Conservation (phyloP, 2,329 filamentous ascomycete species). For the Colletotrichum cordylinicola region DNA sequence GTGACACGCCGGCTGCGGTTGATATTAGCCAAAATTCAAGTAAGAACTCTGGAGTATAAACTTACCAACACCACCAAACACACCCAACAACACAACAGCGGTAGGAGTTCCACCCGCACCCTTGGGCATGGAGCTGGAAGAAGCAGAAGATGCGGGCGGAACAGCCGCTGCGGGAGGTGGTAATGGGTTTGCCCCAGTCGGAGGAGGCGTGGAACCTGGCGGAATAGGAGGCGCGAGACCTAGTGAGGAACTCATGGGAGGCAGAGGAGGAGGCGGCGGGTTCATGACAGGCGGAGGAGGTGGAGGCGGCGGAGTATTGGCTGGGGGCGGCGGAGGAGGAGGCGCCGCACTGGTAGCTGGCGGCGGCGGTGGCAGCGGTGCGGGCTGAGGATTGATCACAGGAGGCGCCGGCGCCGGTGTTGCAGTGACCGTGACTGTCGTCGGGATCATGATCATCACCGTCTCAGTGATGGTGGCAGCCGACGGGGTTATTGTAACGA, state of each 20-base stretch:
- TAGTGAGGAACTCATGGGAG: neutral
- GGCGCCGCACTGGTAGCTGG: neutral
- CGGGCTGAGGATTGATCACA: neutral
- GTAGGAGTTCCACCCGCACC: conserved; percentile 11
- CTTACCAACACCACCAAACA: conserved; percentile 19
- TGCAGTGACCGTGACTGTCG: conserved; percentile 10
- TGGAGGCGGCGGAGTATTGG: neutral
- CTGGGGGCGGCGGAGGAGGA: neutral
- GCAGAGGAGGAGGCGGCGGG: neutral
- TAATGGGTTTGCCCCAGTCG: neutral
- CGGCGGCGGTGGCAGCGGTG: neutral
- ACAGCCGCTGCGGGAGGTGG: neutral
- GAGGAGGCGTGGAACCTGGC: neutral
- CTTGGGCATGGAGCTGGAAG: neutral
- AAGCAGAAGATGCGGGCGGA: neutral
- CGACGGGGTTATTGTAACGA: conserved; percentile 3
- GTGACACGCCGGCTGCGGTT: neutral
- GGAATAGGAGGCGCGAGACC: neutral
- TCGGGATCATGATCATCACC: conserved; percentile 9
- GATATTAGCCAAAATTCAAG: neutral
- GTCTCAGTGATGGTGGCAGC: neutral
- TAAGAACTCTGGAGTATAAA: too few species aligned
- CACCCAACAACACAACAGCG: conserved; percentile 9
- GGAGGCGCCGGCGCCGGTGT: neutral
- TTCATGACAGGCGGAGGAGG: neutral